These are phyloP conservation scores for Penicillium malachiteum DNA, from an alignment of 495 filamentous ascomycete species.

Conservation along the genomic window DNA sequence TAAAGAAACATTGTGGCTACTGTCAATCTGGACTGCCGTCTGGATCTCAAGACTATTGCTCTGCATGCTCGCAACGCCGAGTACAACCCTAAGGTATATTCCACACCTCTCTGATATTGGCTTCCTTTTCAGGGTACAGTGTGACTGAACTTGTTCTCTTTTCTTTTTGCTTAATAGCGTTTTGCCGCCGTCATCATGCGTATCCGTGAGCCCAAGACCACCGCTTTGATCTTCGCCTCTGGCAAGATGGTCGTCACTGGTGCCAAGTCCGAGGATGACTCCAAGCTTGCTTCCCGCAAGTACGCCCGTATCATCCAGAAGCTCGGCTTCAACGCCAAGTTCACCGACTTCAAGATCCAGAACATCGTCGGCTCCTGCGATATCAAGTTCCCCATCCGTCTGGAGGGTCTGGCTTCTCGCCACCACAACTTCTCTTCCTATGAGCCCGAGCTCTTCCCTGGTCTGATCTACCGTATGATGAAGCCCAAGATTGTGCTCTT, in stretches of 20 bases:
- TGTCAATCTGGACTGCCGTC: constrained; percentile 95
- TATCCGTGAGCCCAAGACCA: constrained; percentile 98
- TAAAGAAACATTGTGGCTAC: constrained; percentile 99
- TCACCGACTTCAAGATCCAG: constrained; percentile 99
- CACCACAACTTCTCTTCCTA: constrained; percentile 99
- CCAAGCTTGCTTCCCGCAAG: constrained; percentile 93
- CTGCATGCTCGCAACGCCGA: constrained; percentile 98
- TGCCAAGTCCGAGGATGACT: constrained; percentile 98
- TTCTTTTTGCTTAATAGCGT: constrained; percentile 62
- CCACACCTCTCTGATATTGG: constrained; percentile 41
- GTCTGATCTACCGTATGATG: constrained; percentile 99
- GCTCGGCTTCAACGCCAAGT: constrained; percentile 98
- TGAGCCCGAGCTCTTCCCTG: constrained; percentile 97
- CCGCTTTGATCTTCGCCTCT: constrained; percentile 93
- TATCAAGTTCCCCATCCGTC: constrained; percentile 98
- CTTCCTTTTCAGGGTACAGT: constrained; percentile 39
- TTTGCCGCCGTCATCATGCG: constrained; percentile 99
- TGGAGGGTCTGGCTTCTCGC: constrained; percentile 90
- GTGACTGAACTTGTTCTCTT: constrained; percentile 45
- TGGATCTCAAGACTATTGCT: constrained; percentile 99
- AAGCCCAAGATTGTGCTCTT: constrained; percentile 99
- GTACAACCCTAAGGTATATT: constrained; percentile 91
- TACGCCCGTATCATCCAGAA: constrained; percentile 99
- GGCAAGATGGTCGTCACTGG: constrained; percentile 99
- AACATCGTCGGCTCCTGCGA: constrained; percentile 99